Percentiles rank a stretch among this genome's conserved stretches.
Evolutionary conservation across 1,284 basidiomycete species (phyloP).

Genomic region (Cutaneotrichosporon cutaneum): DNA sequence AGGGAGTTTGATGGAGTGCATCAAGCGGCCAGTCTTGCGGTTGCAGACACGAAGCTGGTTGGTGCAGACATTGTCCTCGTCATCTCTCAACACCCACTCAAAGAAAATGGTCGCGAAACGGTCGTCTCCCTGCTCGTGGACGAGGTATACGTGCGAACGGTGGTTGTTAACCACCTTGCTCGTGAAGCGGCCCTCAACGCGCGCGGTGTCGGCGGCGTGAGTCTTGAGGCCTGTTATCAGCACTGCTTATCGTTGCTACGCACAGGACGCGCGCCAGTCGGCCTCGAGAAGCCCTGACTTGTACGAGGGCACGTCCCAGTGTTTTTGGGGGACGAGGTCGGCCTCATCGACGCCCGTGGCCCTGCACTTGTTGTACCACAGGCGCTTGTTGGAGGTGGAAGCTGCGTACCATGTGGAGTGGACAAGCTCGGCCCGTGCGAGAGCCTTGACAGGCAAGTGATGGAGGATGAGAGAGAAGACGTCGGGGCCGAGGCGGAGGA

Average conservation of each 20-base stretch:
- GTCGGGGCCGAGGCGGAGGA: not conserved
- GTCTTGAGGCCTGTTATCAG: not conserved
- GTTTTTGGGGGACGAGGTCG: not conserved
- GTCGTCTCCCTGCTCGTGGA: not conserved
- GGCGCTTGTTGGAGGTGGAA: not conserved
- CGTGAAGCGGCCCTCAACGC: not conserved
- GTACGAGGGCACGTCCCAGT: not conserved
- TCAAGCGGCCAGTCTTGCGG: not conserved
- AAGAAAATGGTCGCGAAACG: not conserved
- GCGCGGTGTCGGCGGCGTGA: not conserved
- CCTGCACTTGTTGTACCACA: not conserved
- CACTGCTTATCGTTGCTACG: not conserved
- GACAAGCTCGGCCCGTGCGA: not conserved
- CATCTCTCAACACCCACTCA: not conserved
- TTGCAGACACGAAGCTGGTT: not conserved
- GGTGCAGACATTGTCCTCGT: not conserved
- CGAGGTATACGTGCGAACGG: not conserved
- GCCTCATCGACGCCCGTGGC: not conserved
- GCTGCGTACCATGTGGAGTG: not conserved
- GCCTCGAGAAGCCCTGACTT: not conserved
- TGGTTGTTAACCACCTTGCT: no score
- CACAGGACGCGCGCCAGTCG: constrained; percentile 2
- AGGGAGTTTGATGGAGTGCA: not conserved
- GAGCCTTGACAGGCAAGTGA: not conserved
- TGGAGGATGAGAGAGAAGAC: not conserved